Evolutionary conservation across 2,329 filamentous ascomycete species (phyloP).

Genomic region (Metarhizium rileyi): DNA sequence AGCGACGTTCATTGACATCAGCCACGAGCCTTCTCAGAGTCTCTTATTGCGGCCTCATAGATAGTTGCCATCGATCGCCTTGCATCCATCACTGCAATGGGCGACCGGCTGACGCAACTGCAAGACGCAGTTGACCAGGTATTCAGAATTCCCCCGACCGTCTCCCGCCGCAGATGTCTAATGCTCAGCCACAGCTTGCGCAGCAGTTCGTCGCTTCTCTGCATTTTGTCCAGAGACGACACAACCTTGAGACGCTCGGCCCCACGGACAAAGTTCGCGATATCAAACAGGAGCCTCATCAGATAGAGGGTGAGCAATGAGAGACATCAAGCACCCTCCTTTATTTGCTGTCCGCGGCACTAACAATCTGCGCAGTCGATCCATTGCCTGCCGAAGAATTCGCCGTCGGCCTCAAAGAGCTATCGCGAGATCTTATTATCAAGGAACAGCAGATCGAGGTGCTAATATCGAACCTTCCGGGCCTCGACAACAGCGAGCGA

Average conservation of each 20-base stretch:
- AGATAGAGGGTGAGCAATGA: constrained; percentile 37
- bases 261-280: constrained; percentile 50
- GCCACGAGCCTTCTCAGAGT: background rate
- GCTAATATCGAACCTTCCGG: constrained; percentile 64
- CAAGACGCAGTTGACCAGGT: constrained; percentile 81
- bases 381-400: constrained; percentile 56
- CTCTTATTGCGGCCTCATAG: background rate
- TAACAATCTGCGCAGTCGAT: constrained; percentile 35
- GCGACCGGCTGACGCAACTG: constrained; percentile 70
- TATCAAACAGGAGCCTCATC: constrained; percentile 42
- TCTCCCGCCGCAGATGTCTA: background rate
- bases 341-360: background rate
- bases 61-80: background rate
- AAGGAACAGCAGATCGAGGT: constrained; percentile 79
- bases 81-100: constrained; percentile 37
- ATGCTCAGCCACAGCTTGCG: constrained; percentile 39
- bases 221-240: constrained; percentile 57
- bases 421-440: constrained; percentile 65
- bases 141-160: constrained; percentile 6
- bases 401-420: constrained; percentile 56
- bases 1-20: no score
- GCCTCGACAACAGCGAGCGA: constrained; percentile 66
- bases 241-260: constrained; percentile 52
- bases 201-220: constrained; percentile 60
- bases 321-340: background rate